These are phyloP conservation scores for Microcyclosporella mali DNA, from an alignment of 2,329 filamentous ascomycete species.

Conservation along the genomic window DNA sequence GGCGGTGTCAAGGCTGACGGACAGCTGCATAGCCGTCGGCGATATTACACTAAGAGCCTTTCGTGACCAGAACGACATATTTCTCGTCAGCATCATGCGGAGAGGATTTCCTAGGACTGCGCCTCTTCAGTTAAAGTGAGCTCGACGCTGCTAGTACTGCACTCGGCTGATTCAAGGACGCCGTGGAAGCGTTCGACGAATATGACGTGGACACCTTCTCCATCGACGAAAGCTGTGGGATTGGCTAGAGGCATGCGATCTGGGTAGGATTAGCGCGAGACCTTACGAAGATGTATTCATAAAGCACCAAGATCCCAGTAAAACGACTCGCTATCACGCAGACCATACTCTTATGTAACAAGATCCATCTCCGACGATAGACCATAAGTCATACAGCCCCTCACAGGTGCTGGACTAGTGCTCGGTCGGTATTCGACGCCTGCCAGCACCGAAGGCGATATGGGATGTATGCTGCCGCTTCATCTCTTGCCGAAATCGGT, in stretches of 20 bases:
- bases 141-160: background rate
- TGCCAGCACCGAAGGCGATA: no score
- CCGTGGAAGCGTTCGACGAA: background rate
- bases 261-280: background rate
- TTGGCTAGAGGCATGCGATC: background rate
- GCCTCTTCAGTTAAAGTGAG: background rate
- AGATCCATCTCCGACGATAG: no score
- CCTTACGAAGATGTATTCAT: background rate
- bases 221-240: background rate
- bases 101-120: background rate
- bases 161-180: background rate
- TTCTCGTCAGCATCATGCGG: background rate
- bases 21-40: background rate
- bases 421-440: no score
- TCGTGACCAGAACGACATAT: background rate
- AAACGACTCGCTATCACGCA: background rate
- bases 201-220: background rate
- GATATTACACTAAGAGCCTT: background rate
- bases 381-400: no score
- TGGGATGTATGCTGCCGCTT: no score
- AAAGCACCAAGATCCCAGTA: background rate
- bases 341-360: background rate
- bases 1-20: background rate
- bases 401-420: no score
- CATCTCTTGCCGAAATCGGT: no score